Conservation (phyloP, 371 early-diverging fungal species). For the Sporodiniella umbellata region DNA sequence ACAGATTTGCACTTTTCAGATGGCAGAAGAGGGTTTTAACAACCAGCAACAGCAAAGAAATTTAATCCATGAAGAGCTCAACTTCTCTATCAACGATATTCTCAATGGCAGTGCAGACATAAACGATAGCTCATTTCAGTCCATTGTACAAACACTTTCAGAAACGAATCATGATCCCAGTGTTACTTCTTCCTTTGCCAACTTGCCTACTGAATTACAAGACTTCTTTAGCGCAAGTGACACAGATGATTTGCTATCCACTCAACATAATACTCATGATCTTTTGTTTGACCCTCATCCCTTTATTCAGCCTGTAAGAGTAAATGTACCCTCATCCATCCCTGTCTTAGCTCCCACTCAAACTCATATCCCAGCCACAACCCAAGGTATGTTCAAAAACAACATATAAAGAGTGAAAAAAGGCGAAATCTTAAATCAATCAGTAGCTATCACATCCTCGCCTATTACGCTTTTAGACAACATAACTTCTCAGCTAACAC, state of each 20-base stretch:
- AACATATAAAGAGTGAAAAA: background rate
- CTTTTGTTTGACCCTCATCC: constrained; percentile 9
- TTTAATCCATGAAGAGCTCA: constrained; percentile 13
- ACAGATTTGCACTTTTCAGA: too few relatives aligned
- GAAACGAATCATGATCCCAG: constrained; percentile 16
- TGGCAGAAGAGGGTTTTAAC: constrained; percentile 1
- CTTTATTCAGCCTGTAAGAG: constrained; percentile 14
- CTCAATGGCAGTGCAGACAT: constrained; percentile 23
- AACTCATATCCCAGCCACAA: background rate
- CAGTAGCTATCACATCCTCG: background rate
- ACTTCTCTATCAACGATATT: constrained; percentile 36
- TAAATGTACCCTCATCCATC: background rate
- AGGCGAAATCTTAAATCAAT: too few relatives aligned
- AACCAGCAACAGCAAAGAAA: constrained; percentile 4
- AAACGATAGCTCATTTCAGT: constrained; percentile 36
- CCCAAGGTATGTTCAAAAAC: background rate
- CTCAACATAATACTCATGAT: constrained; percentile 14
- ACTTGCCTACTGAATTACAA: constrained; percentile 39
- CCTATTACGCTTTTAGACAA: constrained; percentile 36
- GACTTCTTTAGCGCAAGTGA: constrained; percentile 31
- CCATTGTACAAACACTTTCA: constrained; percentile 29
- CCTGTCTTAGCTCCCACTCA: background rate
- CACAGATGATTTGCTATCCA: constrained; percentile 32
- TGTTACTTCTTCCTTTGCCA: constrained; percentile 20
- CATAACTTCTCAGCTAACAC: constrained; percentile 33